A percentile compares a stretch with the other conserved stretches of the same genome.
Conservation (phyloP, 2,329 filamentous ascomycete species). For the Pestalotiopsis sp. region DNA sequence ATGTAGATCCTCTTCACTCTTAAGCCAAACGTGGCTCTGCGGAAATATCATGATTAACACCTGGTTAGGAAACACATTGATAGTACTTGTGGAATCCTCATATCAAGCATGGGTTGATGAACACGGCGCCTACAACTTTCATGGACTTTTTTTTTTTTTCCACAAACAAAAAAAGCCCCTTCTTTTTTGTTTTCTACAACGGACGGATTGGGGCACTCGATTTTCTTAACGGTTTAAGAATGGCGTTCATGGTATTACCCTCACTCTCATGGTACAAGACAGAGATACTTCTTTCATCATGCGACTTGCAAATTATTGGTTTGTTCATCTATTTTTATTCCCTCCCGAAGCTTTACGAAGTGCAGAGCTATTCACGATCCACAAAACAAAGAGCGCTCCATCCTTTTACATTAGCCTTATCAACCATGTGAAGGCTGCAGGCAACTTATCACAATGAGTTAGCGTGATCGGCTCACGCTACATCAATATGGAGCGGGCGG, state of each 20-base stretch:
- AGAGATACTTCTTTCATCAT: not conserved
- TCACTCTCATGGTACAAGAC: conserved; percentile 7
- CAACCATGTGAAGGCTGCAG: not conserved
- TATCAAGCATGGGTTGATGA: conserved; percentile 1
- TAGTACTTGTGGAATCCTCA: not conserved
- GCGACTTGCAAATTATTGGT: not conserved
- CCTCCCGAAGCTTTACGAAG: not conserved
- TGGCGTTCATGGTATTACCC: conserved; percentile 11
- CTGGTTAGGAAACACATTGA: conserved; percentile 13
- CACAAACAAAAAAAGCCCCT: not conserved
- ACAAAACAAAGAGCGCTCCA: not conserved
- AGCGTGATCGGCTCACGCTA: not conserved
- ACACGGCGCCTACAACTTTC: not conserved
- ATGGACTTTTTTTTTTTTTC: conserved; percentile 1
- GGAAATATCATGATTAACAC: conserved; percentile 29
- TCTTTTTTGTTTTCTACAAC: not conserved
- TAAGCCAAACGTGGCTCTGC: not conserved
- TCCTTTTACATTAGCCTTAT: not conserved
- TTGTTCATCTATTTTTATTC: not conserved
- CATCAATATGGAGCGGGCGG: not conserved
- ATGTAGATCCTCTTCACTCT: conserved; percentile 64
- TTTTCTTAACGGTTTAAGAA: conserved; percentile 5
- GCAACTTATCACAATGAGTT: not conserved
- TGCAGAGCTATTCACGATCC: not conserved
- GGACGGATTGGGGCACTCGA: not conserved